These are phyloP conservation scores for Trematosphaeria pertusa DNA, from an alignment of 2,329 filamentous ascomycete genomes.

Conservation along the genomic window DNA sequence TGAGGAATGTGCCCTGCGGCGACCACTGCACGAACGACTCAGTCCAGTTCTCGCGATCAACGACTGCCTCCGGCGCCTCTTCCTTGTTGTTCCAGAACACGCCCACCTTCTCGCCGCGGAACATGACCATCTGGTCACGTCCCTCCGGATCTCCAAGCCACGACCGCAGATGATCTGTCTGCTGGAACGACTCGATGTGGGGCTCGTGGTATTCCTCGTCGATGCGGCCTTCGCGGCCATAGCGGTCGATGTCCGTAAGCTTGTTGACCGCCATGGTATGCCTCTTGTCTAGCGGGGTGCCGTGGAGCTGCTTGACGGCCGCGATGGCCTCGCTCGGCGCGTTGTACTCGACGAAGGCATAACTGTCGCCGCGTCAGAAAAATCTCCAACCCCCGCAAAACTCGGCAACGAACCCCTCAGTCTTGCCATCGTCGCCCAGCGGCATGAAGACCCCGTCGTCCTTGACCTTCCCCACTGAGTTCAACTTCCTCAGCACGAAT, in stretches of 20 bases:
- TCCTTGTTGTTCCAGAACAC: slow-evolving; percentile 99
- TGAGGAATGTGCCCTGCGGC: slow-evolving; percentile 89
- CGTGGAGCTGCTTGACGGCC: slow-evolving; percentile 87
- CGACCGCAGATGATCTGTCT: slow-evolving; percentile 93
- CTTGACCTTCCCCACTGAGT: slow-evolving; percentile 79
- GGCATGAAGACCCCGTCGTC: slow-evolving; percentile 96
- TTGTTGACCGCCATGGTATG: slow-evolving; percentile 97
- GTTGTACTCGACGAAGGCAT: slow-evolving; percentile 96
- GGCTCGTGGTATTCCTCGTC: slow-evolving; percentile 89
- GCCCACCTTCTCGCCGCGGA: slow-evolving; percentile 87
- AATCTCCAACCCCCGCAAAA: slow-evolving; percentile 2
- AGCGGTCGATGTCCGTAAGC: slow-evolving; percentile 96
- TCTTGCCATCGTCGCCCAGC: slow-evolving; percentile 83
- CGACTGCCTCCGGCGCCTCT: slow-evolving; percentile 83
- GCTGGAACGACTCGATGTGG: slow-evolving; percentile 80
- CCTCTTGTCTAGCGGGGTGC: slow-evolving; percentile 91
- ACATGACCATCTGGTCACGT: slow-evolving; percentile 95
- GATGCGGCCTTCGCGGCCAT: slow-evolving; percentile 89
- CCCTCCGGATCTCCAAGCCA: slow-evolving; percentile 90
- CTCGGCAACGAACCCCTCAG: slow-evolving; percentile 72
- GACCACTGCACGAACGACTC: slow-evolving; percentile 99
- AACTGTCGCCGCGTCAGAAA: slow-evolving; percentile 61
- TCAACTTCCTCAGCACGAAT: slow-evolving; percentile 93
- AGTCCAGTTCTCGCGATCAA: slow-evolving; percentile 96
- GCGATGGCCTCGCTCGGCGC: slow-evolving; percentile 87